Evolutionary conservation across 805 yeast species (phyloP), one percentile per base, ranked within the genome.

Genomic region (Candida qinlingensis): DNA sequence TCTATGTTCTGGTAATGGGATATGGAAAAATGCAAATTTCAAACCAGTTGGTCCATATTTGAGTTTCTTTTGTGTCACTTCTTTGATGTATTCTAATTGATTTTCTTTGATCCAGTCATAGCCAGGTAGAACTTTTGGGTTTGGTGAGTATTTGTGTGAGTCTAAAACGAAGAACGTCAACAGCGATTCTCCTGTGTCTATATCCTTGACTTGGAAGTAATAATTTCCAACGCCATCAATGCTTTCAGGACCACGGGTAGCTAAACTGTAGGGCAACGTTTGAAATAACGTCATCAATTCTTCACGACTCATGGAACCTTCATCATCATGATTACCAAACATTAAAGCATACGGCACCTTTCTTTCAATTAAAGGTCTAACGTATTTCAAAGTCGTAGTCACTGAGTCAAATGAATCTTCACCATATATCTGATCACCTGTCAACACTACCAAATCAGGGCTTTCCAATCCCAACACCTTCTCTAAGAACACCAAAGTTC

Each of bases 281-380:
- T 70, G 54, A 4, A 80, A 72, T 6, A 86, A 59, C 3, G 71
- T 59, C 80, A 90, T 85, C 39, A 89, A 59, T 54, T 81, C 79
- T 47, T 67, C 62, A 37, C 96, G 75, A 12, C 71, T 52, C 49
- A 89, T 57, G 4, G 83, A 75, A 0, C 96, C 92, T 67, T 91
- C 96, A 60, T 85, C 94, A 64, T 94, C 99, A 63, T 94, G 99
- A 64, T 94, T 94, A 0, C 99, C 99, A 71, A 92, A 75, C 7
- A 83, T 81, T 54, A 86, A 74, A 0, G 97, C 92, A 72, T 78
- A 94, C 4, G 98, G 97, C 7, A 91, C 85, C 44, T 74, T 66
- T 42, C 87, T 69, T 12, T 69, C 58, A 27, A 91, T 75, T 29
- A 88, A 78, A 0, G 96, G 95, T 9, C 75, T 70, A 8, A 85